These are phyloP conservation scores for Leishmania major DNA, from an alignment of 208 protist species.

Conservation along the genomic window DNA sequence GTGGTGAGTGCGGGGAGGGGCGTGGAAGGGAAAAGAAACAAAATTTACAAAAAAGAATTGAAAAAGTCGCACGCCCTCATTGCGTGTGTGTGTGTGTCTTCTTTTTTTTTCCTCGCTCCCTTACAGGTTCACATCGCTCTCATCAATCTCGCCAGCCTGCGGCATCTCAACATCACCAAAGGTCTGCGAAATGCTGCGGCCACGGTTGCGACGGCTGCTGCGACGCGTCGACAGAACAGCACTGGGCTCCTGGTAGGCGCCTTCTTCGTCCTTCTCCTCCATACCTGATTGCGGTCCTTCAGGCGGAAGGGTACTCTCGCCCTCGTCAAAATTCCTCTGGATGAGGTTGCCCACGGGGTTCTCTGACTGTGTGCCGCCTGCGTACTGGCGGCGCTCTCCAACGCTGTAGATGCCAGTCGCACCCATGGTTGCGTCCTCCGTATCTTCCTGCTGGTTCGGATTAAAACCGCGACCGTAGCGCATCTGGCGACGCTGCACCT, in stretches of 20 bases:
- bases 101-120: background rate
- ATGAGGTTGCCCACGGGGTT: background rate
- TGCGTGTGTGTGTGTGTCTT: too few species aligned
- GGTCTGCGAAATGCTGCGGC: constrained; percentile 29
- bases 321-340: constrained; percentile 6
- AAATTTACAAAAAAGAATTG: background rate
- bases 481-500: constrained; percentile 19
- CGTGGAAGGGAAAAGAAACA: background rate
- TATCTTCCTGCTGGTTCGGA: constrained; percentile 15
- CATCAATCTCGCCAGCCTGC: constrained; percentile 44
- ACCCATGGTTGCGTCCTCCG: constrained; percentile 28
- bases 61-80: too few species aligned
- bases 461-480: constrained; percentile 31
- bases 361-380: constrained; percentile 17
- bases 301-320: background rate
- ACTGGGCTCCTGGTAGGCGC: constrained; percentile 12
- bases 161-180: constrained; percentile 53
- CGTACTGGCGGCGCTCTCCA: constrained; percentile 20
- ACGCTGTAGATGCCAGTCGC: constrained; percentile 30
- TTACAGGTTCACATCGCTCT: constrained; percentile 41
- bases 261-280: constrained; percentile 1
- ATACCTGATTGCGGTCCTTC: too few species aligned
- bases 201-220: constrained; percentile 28
- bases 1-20: background rate
- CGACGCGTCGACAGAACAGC: constrained; percentile 27